Evolutionary conservation across 2,329 filamentous ascomycete genomes (phyloP), one percentile per base, ranked within the genome.

Genomic region (Xylaria sp.): DNA sequence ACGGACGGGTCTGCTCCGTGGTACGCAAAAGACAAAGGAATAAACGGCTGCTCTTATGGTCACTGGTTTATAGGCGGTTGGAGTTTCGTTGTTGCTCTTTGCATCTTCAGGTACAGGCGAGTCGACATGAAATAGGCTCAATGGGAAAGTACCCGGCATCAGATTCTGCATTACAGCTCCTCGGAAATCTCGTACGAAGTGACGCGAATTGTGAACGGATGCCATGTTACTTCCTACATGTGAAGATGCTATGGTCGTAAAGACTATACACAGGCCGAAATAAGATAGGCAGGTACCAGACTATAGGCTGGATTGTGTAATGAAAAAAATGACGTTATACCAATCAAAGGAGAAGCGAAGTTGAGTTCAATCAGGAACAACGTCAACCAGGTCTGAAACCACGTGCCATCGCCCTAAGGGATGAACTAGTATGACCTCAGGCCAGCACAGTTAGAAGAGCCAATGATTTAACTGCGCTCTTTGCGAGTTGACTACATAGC

Each of bases 21-120:
- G 96, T 97, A 98, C 96, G 83, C 96, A 99, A 89, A 99, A 99
- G 93, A 94, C 90, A 84, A 99, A 99, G 94, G 97, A 99, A 78
- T 95, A 94, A 87, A 82, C 79, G 81, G 70, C 74, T 72, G 28
- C 52, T 76, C 73, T 76, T 72, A 72, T 71, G 75, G 75, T 77
- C 76, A 78, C 78, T 78, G 77, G 70, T 85, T 85, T 81, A 84
- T 84, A 85, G 83, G 81, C 80, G 85, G 86, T 85, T 87, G 87
- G 88, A 89, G 89, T 88, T 90, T 90, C 86, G 85, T 79, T 79
- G 82, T 81, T 79, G 85, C 83, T 86, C 86, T 85, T 87, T 88
- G 85, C 86, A 88, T 86, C 86, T 86, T 83, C 82, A 85, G 81
- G 78, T 79, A 79, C 78, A 76, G 77, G 77, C 75, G 78, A 79